A percentile compares a stretch with the other conserved stretches of the same genome.
phyloP scores from a whole-genome alignment of 305 asterid genomes.

The Fraxinus velutina region DNA sequence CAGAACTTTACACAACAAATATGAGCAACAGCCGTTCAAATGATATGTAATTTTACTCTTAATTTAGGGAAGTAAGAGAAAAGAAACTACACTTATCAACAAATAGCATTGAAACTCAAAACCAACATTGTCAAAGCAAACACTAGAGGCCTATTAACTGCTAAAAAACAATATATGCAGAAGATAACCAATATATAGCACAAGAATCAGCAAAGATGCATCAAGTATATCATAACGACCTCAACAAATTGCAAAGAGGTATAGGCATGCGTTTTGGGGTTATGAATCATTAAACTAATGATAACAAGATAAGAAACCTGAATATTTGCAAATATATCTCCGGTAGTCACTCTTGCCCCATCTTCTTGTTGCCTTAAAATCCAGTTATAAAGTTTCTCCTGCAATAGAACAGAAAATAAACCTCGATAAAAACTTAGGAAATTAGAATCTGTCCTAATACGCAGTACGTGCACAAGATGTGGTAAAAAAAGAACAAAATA shows the following conservation, averaged over 20 bases:
- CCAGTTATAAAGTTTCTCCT: constrained; percentile 86
- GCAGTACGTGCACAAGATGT: background rate
- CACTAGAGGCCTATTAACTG: background rate
- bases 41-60: background rate
- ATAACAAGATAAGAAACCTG: constrained; percentile 44
- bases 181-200: background rate
- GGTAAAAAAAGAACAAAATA: background rate
- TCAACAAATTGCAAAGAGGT: background rate
- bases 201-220: background rate
- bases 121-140: background rate
- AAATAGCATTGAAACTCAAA: constrained; percentile 6
- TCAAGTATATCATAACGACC: background rate
- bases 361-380: constrained; percentile 80
- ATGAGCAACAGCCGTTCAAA: background rate
- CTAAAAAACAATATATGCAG: background rate
- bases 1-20: constrained; percentile 1
- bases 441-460: background rate
- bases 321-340: constrained; percentile 58
- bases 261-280: background rate
- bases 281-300: background rate
- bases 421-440: background rate
- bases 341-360: constrained; percentile 71
- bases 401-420: constrained; percentile 4
- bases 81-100: background rate
- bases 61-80: background rate